phyloP scores from a whole-genome alignment of 345 rosid species.

The Brassica cretica region DNA sequence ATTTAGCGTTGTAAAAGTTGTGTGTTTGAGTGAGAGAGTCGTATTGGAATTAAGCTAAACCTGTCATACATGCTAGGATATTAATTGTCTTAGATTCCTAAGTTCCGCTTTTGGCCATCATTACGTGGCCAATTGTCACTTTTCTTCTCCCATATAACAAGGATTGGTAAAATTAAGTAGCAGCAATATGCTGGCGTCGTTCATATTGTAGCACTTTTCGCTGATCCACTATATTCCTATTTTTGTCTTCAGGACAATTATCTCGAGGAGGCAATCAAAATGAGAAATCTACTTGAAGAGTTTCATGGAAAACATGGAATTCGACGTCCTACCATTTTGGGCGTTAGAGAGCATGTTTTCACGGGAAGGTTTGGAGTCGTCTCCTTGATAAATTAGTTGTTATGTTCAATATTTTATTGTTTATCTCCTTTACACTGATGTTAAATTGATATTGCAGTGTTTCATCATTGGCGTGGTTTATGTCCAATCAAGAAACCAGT shows the following conservation, averaged over 20 bases:
- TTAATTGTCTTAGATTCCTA: conserved; percentile 16
- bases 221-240: conserved; percentile 21
- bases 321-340: conserved; percentile 93
- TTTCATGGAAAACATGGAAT: conserved; percentile 90
- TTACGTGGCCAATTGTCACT: conserved; percentile 3
- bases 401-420: conserved; percentile 1
- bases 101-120: conserved; percentile 21
- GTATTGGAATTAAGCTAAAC: conserved; percentile 1
- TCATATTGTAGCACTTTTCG: not conserved
- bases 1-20: conserved; percentile 4
- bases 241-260: conserved; percentile 75
- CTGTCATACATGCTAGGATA: conserved; percentile 21
- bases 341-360: conserved; percentile 92
- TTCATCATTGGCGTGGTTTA: conserved; percentile 96
- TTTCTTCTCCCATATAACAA: conserved; percentile 3
- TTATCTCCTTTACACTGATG: conserved; percentile 32
- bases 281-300: conserved; percentile 97
- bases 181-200: not conserved
- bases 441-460: conserved; percentile 65
- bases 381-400: not conserved
- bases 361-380: conserved; percentile 76
- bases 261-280: conserved; percentile 95
- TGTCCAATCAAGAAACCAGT: conserved; percentile 99
- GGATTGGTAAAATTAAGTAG: conserved; percentile 11
- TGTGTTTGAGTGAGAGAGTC: conserved; percentile 13